Evolutionary conservation across 2,329 filamentous ascomycete genomes (phyloP), one percentile per base, ranked within the genome.

Genomic region (Diaporthe ilicicola): DNA sequence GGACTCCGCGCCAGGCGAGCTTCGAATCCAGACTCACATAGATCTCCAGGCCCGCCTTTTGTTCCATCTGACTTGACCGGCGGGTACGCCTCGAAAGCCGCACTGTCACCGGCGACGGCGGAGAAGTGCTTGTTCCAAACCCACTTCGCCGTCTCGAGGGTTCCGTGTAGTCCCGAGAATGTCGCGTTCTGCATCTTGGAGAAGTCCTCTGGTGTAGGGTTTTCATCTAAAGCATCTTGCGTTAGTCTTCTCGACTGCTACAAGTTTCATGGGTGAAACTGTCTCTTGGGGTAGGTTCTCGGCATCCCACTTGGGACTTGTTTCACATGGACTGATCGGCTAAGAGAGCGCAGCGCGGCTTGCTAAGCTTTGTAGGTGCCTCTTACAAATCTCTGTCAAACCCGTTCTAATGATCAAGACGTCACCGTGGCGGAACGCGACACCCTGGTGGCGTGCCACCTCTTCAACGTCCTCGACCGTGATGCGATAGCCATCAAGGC

Each of bases 41-140:
- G 74, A 29, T 83, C 82, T 0, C 69, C 67, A 27, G 80, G 72
- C 0, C 64, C 73, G 2, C 79, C 81, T 0, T 67, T 46, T 0
- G 79, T 78, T 1, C 84, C 83, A 64, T 85, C 82, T 6, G 79
- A 73, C 67, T 84, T 82, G 42, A 86, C 67, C 0, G 88, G 87
- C 2, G 90, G 90, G 79, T 89, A 88, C 0, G 87, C 85, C 81
- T 94, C 92, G 73, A 93, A 92, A 0, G 87, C 83, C 24, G 87
- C 88, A 15, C 85, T 82, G 76, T 94, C 92, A 0, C 89, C 89
- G 0, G 87, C 90, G 1, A 92, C 90, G 0, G 88, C 89, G 0
- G 91, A 84, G 74, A 94, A 93, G 66, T 91, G 90, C 74, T 86
- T 88, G 76, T 93, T 90, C 82, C 92, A 91, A 71, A 93, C 73